Evolutionary conservation across 2,329 filamentous ascomycete genomes (phyloP).

Genomic region (Colletotrichum echinochloae): DNA sequence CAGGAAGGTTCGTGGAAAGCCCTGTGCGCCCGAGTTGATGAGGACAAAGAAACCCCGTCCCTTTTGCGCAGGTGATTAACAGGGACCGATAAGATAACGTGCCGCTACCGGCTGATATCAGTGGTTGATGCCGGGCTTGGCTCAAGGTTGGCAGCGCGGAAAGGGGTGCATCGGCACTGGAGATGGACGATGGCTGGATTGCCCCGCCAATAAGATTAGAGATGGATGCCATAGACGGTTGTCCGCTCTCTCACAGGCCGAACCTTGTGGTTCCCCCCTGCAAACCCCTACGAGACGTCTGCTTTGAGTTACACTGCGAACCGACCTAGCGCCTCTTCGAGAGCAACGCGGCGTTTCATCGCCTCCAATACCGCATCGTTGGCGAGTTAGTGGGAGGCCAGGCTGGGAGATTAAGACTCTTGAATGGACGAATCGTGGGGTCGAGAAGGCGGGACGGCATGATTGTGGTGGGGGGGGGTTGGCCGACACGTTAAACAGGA

Average conservation of each 20-base stretch:
- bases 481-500: slow-evolving; percentile 5
- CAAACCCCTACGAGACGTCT: slow-evolving; percentile 22
- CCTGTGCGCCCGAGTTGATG: slow-evolving; percentile 21
- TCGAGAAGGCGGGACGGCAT: slow-evolving; percentile 15
- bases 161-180: slow-evolving; percentile 32
- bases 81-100: slow-evolving; percentile 41
- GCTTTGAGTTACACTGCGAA: slow-evolving; percentile 25
- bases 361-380: slow-evolving; percentile 20
- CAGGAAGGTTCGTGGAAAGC: slow-evolving; percentile 35
- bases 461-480: slow-evolving; percentile 6
- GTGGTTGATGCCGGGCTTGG: slow-evolving; percentile 30
- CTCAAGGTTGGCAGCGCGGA: slow-evolving; percentile 9
- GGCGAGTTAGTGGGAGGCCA: slow-evolving; percentile 36
- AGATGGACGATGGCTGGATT: slow-evolving; percentile 16
- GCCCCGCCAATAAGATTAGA: slow-evolving; percentile 30
- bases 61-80: slow-evolving; percentile 29
- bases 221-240: slow-evolving; percentile 32
- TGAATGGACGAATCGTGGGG: slow-evolving; percentile 36
- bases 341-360: slow-evolving; percentile 33
- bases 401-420: slow-evolving; percentile 33
- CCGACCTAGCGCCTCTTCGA: slow-evolving; percentile 24
- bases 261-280: slow-evolving; percentile 34
- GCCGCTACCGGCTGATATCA: slow-evolving; percentile 31
- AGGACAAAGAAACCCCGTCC: slow-evolving; percentile 5
- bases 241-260: slow-evolving; percentile 23